A percentile compares a stretch with the other conserved stretches of the same genome.
Evolutionary conservation across 768 basidiomycete genomes (phyloP).

Genomic region (Paxillus rubicundulus): DNA sequence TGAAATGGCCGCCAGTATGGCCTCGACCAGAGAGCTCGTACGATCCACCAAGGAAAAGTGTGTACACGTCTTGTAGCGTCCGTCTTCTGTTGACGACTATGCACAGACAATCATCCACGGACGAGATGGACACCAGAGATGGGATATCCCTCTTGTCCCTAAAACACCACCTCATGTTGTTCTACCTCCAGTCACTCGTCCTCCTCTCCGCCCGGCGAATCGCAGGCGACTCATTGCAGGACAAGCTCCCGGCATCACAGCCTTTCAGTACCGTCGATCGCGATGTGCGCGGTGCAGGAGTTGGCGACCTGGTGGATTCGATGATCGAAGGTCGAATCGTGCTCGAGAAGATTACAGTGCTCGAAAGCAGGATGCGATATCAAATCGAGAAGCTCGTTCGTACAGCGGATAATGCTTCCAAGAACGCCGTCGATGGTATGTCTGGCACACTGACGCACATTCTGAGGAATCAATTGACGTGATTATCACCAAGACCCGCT

Average conservation of each 20-base stretch:
- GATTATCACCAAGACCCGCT: slow-evolving; percentile 65
- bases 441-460: background rate
- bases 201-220: slow-evolving; percentile 70
- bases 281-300: slow-evolving; percentile 48
- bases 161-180: slow-evolving; percentile 81
- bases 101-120: slow-evolving; percentile 28
- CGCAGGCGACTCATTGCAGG: slow-evolving; percentile 58
- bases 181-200: slow-evolving; percentile 81
- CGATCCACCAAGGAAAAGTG: slow-evolving; percentile 56
- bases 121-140: slow-evolving; percentile 53
- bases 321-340: slow-evolving; percentile 79
- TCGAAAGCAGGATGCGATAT: slow-evolving; percentile 88
- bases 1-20: slow-evolving; percentile 62
- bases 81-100: slow-evolving; percentile 13
- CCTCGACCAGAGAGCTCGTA: slow-evolving; percentile 56
- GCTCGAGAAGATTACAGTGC: slow-evolving; percentile 81
- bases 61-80: slow-evolving; percentile 13
- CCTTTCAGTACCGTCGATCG: slow-evolving; percentile 56
- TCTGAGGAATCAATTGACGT: background rate
- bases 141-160: slow-evolving; percentile 91
- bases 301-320: slow-evolving; percentile 76
- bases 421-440: slow-evolving; percentile 58
- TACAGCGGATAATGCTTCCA: slow-evolving; percentile 60
- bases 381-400: slow-evolving; percentile 94
- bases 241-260: slow-evolving; percentile 46